phyloP scores from a whole-genome alignment of 2,329 filamentous ascomycete species.

The Scleromitrula shiraiana region DNA sequence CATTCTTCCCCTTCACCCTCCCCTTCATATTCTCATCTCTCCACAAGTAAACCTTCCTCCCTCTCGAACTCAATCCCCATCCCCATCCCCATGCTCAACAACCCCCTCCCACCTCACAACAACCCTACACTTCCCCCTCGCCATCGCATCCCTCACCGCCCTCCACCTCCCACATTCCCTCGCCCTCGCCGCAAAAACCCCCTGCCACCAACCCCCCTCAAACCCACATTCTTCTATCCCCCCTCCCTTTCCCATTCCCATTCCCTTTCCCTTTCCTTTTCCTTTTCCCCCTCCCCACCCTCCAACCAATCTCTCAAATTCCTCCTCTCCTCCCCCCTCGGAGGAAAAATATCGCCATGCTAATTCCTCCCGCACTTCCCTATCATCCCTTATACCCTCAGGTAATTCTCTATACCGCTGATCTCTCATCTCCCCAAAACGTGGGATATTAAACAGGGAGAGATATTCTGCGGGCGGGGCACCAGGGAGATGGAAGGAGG shows the following conservation, averaged over 20 bases:
- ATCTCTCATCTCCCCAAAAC: too few species aligned
- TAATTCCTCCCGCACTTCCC: too few species aligned
- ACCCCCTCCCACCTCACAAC: slow-evolving; percentile 17
- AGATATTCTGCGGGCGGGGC: background rate
- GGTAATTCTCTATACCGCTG: too few species aligned
- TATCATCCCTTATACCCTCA: too few species aligned
- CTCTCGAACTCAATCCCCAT: background rate
- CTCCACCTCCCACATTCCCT: slow-evolving; percentile 17
- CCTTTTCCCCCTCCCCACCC: background rate
- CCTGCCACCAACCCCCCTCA: slow-evolving; percentile 19
- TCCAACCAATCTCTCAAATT: too few species aligned
- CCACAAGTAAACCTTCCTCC: too few species aligned
- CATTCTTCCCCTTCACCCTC: too few species aligned
- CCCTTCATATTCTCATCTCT: too few species aligned
- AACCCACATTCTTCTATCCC: slow-evolving; percentile 2
- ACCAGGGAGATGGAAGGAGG: background rate
- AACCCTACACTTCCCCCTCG: slow-evolving; percentile 19
- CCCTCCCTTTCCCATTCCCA: background rate
- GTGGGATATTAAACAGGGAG: slow-evolving; percentile 9
- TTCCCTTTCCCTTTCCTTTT: background rate
- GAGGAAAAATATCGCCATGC: too few species aligned
- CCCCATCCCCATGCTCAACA: too few species aligned
- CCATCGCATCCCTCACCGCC: slow-evolving; percentile 18
- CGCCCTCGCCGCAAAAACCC: slow-evolving; percentile 12
- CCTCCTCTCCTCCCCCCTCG: too few species aligned